These are phyloP conservation scores for Bipolaris victoriae DNA, from an alignment of 2,329 filamentous ascomycete genomes.

Conservation along the genomic window DNA sequence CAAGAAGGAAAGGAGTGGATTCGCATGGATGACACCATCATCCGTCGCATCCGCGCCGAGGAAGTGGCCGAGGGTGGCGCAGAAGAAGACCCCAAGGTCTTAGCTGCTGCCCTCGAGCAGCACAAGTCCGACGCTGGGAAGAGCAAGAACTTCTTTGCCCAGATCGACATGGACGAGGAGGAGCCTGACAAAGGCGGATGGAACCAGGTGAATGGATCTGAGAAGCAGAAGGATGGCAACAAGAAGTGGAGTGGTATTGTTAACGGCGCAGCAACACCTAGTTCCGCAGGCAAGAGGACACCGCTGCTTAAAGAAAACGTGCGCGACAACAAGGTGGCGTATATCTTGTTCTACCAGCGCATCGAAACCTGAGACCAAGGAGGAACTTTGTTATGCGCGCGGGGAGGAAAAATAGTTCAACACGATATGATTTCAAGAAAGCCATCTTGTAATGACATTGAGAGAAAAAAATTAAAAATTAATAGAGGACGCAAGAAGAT, in stretches of 20 bases:
- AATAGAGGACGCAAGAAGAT: constrained; percentile 1
- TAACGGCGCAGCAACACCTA: constrained; percentile 67
- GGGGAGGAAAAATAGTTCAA: constrained; percentile 2
- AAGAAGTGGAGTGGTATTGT: constrained; percentile 71
- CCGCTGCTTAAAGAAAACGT: constrained; percentile 61
- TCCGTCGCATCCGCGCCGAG: constrained; percentile 81
- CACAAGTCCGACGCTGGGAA: constrained; percentile 64
- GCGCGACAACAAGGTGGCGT: constrained; percentile 96
- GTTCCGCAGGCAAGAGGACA: constrained; percentile 58
- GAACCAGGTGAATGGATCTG: constrained; percentile 80
- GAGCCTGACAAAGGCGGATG: constrained; percentile 72
- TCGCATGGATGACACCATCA: constrained; percentile 89
- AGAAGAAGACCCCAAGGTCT: constrained; percentile 76
- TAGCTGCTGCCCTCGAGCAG: constrained; percentile 69
- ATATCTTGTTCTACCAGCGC: constrained; percentile 92
- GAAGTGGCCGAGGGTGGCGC: constrained; percentile 87
- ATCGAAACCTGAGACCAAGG: constrained; percentile 53
- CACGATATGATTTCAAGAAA: constrained; percentile 4
- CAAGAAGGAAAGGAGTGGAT: constrained; percentile 98
- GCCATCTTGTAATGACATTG: constrained; percentile 13
- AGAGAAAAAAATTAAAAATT: constrained; percentile 5
- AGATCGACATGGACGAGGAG: constrained; percentile 64
- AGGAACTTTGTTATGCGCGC: background rate
- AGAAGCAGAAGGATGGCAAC: constrained; percentile 58
- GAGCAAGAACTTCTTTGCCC: constrained; percentile 76